Conservation (phyloP, 306 rosid species). For the Pachyrhizus erosus region DNA sequence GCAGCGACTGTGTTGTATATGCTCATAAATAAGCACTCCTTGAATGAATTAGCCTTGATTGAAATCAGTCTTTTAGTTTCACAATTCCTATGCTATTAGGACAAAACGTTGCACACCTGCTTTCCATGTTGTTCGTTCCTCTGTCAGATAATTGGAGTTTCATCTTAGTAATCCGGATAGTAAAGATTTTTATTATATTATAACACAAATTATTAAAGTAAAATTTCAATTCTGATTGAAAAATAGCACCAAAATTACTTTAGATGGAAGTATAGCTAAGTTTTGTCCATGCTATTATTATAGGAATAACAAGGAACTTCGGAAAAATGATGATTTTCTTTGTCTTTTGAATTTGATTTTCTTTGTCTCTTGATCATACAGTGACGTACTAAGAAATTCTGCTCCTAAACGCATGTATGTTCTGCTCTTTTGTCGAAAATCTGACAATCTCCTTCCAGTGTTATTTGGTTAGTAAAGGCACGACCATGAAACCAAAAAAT, state of each 20-base stretch:
- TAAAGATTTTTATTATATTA: not conserved
- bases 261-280: not conserved
- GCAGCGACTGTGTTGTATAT: conserved; percentile 34
- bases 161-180: not conserved
- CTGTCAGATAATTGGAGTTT: not conserved
- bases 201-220: not conserved
- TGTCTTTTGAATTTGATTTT: not conserved
- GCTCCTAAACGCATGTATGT: not conserved
- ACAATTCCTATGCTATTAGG: not conserved
- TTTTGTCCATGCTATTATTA: not conserved
- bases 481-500: not conserved
- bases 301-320: not conserved
- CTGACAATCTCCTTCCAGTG: not conserved
- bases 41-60: conserved; percentile 12
- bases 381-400: conserved; percentile 12
- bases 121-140: not conserved
- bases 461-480: conserved; percentile 13
- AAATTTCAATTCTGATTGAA: not conserved
- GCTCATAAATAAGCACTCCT: conserved; percentile 34
- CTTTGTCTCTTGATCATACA: not conserved
- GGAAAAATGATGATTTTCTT: not conserved
- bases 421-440: not conserved
- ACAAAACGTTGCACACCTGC: not conserved
- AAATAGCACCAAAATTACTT: not conserved
- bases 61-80: conserved; percentile 3